Percentiles rank a stretch among this genome's conserved stretches.
Conservation (phyloP, 192 early-diverging fungal species). For the Coemansia sp. region DNA sequence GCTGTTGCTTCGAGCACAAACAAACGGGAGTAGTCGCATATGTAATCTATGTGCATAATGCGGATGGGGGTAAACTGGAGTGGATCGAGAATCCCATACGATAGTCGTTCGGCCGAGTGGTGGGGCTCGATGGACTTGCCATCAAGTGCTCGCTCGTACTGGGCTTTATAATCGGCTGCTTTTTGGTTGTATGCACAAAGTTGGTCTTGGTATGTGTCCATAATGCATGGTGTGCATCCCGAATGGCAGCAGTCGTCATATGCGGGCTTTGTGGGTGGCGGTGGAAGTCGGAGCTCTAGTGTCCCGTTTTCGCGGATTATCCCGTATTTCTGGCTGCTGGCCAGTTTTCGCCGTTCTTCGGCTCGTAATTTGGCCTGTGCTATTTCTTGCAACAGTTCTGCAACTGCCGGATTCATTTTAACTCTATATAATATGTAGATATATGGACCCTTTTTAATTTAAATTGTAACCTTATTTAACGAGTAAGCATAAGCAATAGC, state of each 20-base stretch:
- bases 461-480: background rate
- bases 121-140: conserved; percentile 4
- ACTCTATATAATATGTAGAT: background rate
- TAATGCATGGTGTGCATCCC: conserved; percentile 52
- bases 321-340: conserved; percentile 5
- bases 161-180: conserved; percentile 6
- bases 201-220: conserved; percentile 42
- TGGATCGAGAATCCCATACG: conserved; percentile 23
- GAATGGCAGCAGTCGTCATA: conserved; percentile 47
- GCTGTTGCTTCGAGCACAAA: conserved; percentile 41
- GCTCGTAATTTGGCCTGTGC: conserved; percentile 33
- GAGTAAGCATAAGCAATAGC: background rate
- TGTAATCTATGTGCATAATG: conserved; percentile 14
- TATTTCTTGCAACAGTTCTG: conserved; percentile 29
- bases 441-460: background rate
- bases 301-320: conserved; percentile 4
- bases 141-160: conserved; percentile 17
- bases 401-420: conserved; percentile 28
- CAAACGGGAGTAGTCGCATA: conserved; percentile 9
- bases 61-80: conserved; percentile 19
- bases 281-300: conserved; percentile 29
- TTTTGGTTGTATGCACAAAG: conserved; percentile 7
- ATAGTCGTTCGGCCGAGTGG: background rate
- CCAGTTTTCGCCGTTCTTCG: conserved; percentile 13
- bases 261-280: conserved; percentile 21